Evolutionary conservation across 108 stramenopile species (phyloP).

Genomic region (Asterionellopsis glacialis): DNA sequence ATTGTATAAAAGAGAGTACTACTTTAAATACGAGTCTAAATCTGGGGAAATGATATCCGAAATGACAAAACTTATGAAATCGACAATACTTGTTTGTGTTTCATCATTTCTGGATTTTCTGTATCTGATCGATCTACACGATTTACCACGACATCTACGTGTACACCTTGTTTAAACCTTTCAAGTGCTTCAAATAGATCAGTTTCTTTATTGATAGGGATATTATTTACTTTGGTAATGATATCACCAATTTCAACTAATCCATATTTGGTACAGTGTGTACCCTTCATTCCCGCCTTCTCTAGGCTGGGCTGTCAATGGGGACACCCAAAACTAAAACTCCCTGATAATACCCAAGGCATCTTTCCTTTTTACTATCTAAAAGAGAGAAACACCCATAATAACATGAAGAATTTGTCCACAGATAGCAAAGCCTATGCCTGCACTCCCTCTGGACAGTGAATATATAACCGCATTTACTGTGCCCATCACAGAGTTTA

Average conservation of each 20-base stretch:
- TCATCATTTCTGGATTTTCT: neutral
- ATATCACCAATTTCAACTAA: slow-evolving; percentile 91
- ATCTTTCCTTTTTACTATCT: slow-evolving; percentile 77
- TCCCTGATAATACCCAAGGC: slow-evolving; percentile 86
- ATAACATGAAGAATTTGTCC: slow-evolving; percentile 79
- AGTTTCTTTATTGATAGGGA: slow-evolving; percentile 71
- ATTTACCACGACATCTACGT: slow-evolving; percentile 67
- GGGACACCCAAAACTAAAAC: slow-evolving; percentile 91
- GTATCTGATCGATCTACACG: slow-evolving; percentile 24
- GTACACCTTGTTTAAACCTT: slow-evolving; percentile 74
- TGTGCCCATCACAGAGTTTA: too few relatives aligned
- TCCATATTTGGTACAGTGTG: slow-evolving; percentile 64
- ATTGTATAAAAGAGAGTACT: too few relatives aligned
- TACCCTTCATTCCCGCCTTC: slow-evolving; percentile 68
- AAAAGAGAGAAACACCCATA: slow-evolving; percentile 86
- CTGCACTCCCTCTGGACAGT: slow-evolving; percentile 79
- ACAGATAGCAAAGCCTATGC: slow-evolving; percentile 95
- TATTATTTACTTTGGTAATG: slow-evolving; percentile 74
- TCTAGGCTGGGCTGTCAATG: slow-evolving; percentile 52
- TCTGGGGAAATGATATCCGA: too few relatives aligned
- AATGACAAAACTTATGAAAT: too few relatives aligned
- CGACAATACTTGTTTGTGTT: slow-evolving; percentile 4
- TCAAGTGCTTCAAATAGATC: slow-evolving; percentile 91
- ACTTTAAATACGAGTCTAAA: too few relatives aligned
- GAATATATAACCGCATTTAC: slow-evolving; percentile 95